Evolutionary conservation across 176 grass and related monocot species (phyloP), one percentile per base, ranked within the genome.

Genomic region (Olyra latifolia): DNA sequence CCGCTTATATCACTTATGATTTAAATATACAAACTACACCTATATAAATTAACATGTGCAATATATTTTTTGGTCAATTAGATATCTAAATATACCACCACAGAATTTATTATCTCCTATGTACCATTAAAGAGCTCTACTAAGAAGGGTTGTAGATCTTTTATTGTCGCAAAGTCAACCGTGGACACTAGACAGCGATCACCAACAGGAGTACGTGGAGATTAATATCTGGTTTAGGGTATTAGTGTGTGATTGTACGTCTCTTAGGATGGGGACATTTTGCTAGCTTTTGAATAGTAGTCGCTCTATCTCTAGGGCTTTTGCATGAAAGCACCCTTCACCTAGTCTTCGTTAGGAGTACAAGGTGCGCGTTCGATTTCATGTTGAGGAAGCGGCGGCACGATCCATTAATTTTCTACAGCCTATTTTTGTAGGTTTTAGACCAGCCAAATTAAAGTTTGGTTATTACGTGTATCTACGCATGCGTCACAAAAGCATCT

Each of bases 261-360:
- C n/a, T n/a, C n/a, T n/a, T 38, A 49, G 42, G 47, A 84, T 29
- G 22, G 7, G 73, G 63, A 60, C 57, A 81, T 17, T 57, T 62
- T 67, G 69, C 35, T 43, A 40, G 44, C 25, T 29, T 76, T 76
- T 61, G 54, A 48, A 46, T 55, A 57, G 27, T 12, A 56, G 0
- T 6, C 55, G 15, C 41, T 10, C 43, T 67, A 22, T 11, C 22
- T 39, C n/a, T 72, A 49, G 39, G 38, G 7, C 40, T 55, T 80
- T 61, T 89, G 71, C 77, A 71, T 71, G 77, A 89, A 81, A 81
- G 71, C 82, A 23, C 82, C 71, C 27, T 56, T 30, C 28, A 23
- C 64, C 65, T 8, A 77, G 77, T 71, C 76, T 81, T 41, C 48
- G 22, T 65, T 56, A 2, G 56, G 81, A 48, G 82, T 82, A n/a